Evolutionary conservation across 208 protist genomes (phyloP).

Genomic region (Leishmania gerbilli): DNA sequence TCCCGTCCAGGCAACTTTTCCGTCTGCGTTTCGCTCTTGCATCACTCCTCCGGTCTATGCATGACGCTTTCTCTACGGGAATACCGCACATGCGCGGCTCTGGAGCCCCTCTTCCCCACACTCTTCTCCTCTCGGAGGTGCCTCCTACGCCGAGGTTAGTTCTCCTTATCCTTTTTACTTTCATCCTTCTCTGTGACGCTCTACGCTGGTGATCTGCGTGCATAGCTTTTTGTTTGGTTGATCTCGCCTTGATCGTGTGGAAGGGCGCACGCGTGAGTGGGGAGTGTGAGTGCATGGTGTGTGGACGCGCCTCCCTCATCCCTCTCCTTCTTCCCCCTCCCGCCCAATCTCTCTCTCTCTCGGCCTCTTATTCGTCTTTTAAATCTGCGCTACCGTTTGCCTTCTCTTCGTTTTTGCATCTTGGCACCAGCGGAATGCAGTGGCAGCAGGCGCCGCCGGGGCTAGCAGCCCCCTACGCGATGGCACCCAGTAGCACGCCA

Average conservation of each 20-base stretch:
- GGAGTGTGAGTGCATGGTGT: not conserved
- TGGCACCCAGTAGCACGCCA: not conserved
- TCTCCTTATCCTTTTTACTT: not conserved
- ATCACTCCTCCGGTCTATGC: not conserved
- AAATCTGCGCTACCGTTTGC: not conserved
- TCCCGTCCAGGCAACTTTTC: not conserved
- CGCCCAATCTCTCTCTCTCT: not conserved
- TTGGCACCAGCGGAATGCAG: constrained; percentile 5
- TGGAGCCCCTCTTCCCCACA: not conserved
- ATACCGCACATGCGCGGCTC: not conserved
- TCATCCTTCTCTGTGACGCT: not conserved
- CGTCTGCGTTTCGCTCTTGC: not conserved
- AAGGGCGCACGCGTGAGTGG: not conserved
- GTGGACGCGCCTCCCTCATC: not conserved
- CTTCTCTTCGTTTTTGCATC: constrained; percentile 7
- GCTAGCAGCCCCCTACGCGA: not conserved
- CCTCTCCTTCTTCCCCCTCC: not conserved
- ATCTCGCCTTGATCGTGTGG: not conserved
- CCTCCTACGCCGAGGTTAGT: not conserved
- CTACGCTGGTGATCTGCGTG: not conserved
- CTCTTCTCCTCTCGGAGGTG: not conserved
- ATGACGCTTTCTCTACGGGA: not conserved
- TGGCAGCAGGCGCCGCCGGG: constrained; percentile 11
- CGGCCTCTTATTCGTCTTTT: not conserved
- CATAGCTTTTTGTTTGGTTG: not conserved